Base-by-base conservation (phyloP, 768 basidiomycete species). In the Psilocybe tampanensis region DNA sequence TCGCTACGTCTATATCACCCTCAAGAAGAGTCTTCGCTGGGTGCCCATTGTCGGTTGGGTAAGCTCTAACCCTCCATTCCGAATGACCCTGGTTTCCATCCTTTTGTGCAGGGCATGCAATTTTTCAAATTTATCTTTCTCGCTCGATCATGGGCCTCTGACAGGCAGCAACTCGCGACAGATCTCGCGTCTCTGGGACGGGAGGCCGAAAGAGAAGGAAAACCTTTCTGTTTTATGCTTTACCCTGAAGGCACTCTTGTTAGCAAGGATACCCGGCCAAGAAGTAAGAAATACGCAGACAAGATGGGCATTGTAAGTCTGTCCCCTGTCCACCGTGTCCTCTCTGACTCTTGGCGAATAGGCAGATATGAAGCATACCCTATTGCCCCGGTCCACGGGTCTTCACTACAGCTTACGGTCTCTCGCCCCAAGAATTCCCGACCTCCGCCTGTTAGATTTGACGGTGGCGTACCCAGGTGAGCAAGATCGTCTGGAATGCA, bases 181-280 rank as follows among this genome's bases (percentile, higher is more conserved):
- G 80, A 85, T 55, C 80, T 97, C 19, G 83, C 86, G 0, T 77
- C 82, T 42, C 76, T 96, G 13, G 94, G 88, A 1, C 79, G 78
- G 50, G 80, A 80, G 29, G 87, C 89, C n/a, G 83, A 89, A 65
- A 72, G 80, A 49, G 78, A 85, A 66, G 81, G 89, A 60, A 84
- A 79, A 22, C 89, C 93, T 0, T 77, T 97, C 42, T 86, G 88
- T 59, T 85, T 96, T 64, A 78, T 98, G 54, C 80, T 98, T 44
- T 98, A 95, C 70, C 97, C 97, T 0, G 97, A 99, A 70, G 97
- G 97, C 26, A 98, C 96, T 3, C 86, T 98, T 23, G 89, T 95
- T 13, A 94, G 92, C 70, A 81, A 84, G 60, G 78, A 94, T 59
- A 98, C 95, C 3, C 74, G 93, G 45, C 94, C 93, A 0, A 79